Conservation (phyloP, 805 yeast genomes). For the Cyberlindnera americana region DNA sequence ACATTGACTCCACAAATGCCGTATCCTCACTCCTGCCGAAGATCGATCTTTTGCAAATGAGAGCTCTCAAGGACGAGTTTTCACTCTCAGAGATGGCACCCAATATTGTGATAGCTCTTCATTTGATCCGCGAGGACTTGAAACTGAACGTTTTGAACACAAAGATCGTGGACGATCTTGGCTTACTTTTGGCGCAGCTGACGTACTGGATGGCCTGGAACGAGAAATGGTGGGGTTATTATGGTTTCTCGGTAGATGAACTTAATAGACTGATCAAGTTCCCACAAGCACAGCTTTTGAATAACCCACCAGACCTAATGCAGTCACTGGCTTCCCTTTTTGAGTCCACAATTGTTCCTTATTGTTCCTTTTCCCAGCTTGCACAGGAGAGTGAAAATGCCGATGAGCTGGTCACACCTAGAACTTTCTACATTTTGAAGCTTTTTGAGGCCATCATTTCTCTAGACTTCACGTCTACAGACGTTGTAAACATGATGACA, state of each 20-base stretch:
- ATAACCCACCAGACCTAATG: conserved; percentile 58
- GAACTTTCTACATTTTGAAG: conserved; percentile 55
- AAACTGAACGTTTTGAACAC: conserved; percentile 49
- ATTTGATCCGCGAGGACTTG: conserved; percentile 73
- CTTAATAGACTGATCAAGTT: conserved; percentile 41
- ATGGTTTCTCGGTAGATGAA: conserved; percentile 33
- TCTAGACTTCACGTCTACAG: conserved; percentile 44
- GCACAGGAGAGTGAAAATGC: conserved; percentile 58
- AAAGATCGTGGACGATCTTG: conserved; percentile 38
- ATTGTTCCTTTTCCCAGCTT: conserved; percentile 62
- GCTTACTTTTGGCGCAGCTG: conserved; percentile 55
- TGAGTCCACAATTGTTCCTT: conserved; percentile 44
- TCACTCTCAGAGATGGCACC: conserved; percentile 54
- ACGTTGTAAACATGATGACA: conserved; percentile 59
- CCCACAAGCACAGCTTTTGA: conserved; percentile 33
- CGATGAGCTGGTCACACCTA: conserved; percentile 61
- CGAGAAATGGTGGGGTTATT: conserved; percentile 56
- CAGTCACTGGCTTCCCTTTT: conserved; percentile 52
- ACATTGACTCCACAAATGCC: conserved; percentile 12
- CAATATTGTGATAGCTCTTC: conserved; percentile 63
- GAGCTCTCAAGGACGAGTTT: conserved; percentile 28
- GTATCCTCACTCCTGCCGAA: conserved; percentile 12
- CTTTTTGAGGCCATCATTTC: conserved; percentile 63
- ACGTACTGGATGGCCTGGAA: conserved; percentile 75
- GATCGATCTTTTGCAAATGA: conserved; percentile 17